These are phyloP conservation scores for Daldinia caldariorum DNA, from an alignment of 495 filamentous ascomycete genomes.

Conservation along the genomic window DNA sequence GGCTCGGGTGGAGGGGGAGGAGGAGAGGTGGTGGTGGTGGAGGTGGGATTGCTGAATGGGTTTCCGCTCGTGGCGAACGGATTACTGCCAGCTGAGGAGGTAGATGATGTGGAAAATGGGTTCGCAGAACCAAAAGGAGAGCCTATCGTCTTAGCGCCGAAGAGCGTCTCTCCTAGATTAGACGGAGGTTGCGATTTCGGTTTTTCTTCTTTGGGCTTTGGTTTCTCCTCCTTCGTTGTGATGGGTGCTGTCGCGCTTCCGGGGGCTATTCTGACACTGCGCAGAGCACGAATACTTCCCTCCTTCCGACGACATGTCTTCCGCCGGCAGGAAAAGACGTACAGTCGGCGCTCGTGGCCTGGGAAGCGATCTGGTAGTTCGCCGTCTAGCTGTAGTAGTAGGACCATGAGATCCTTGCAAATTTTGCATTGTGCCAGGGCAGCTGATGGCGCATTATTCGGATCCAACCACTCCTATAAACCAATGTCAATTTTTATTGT, in stretches of 20 bases:
- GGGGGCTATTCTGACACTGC: slow-evolving; percentile 65
- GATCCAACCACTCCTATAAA: slow-evolving; percentile 80
- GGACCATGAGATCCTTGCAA: slow-evolving; percentile 83
- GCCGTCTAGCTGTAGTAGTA: slow-evolving; percentile 91
- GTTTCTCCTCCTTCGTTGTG: slow-evolving; percentile 48
- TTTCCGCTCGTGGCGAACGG: slow-evolving; percentile 45
- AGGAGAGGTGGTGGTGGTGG: slow-evolving; percentile 14
- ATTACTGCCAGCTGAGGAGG: slow-evolving; percentile 34
- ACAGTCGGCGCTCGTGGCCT: slow-evolving; percentile 84
- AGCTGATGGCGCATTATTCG: slow-evolving; percentile 73
- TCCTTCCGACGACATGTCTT: slow-evolving; percentile 85
- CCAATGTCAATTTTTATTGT: neutral
- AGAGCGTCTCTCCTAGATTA: slow-evolving; percentile 65
- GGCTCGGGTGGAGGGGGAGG: slow-evolving; percentile 19
- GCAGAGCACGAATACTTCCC: slow-evolving; percentile 77
- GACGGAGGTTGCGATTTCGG: slow-evolving; percentile 51
- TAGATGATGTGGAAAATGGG: slow-evolving; percentile 46
- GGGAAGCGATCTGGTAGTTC: slow-evolving; percentile 88
- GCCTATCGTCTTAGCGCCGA: slow-evolving; percentile 57
- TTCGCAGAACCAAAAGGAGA: slow-evolving; percentile 51
- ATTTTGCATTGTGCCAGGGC: slow-evolving; percentile 85
- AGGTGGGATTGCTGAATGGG: slow-evolving; percentile 38
- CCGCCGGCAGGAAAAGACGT: slow-evolving; percentile 80
- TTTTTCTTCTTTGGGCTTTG: slow-evolving; percentile 49
- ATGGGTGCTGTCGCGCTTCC: slow-evolving; percentile 35